Base-by-base conservation (phyloP, 768 basidiomycete genomes). In the Austroboletus eburneus region DNA sequence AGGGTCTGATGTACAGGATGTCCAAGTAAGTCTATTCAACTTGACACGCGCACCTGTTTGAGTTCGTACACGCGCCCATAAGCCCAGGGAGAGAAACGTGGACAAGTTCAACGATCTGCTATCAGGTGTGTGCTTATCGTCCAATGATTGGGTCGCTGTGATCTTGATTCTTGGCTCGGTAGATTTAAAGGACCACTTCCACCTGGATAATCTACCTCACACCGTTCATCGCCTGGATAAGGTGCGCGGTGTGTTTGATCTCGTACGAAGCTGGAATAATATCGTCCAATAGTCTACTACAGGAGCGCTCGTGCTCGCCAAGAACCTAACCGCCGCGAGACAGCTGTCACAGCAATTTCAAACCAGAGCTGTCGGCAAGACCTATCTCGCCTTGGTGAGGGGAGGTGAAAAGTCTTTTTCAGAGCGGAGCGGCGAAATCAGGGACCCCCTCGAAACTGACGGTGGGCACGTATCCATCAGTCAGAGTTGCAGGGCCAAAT, bases 181-280 rank as follows among this genome's bases (percentile, higher is more conserved):
- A 66, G 61, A 72, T 39, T 49, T 65, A 30, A 56, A 61, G 29
- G 39, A 54, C 20, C 54, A 57, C 40, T 62, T 77, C 40, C 52
- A 57, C 13, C 56, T 76, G 39, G 54, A 58, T 14, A 52, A 45
- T 21, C 48, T 62, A n/a, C 81, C 77, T 7, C 68, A 69, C 43
- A 67, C 77, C 6, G 75, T 85, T 18, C 85, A 87, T 57, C 75
- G 85, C 13, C 71, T 87, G 5, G 84, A 86, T 67, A 83, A 81
- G 70, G 85, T 80, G 21, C 14, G 60, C 52, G 14, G 20, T 36
- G 8, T 14, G 34, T 44, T 21, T 42, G 13, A 16, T 23, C 20
- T 5, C 32, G 34, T 5, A 35, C n/a, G 3, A 10, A n/a, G 18
- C 30, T 25, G 18, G 22, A 12, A 33, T 44, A 14, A 57, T 25